Evolutionary conservation across 257 asterid species (phyloP).

Genomic region (Schizonepeta tenuifolia): DNA sequence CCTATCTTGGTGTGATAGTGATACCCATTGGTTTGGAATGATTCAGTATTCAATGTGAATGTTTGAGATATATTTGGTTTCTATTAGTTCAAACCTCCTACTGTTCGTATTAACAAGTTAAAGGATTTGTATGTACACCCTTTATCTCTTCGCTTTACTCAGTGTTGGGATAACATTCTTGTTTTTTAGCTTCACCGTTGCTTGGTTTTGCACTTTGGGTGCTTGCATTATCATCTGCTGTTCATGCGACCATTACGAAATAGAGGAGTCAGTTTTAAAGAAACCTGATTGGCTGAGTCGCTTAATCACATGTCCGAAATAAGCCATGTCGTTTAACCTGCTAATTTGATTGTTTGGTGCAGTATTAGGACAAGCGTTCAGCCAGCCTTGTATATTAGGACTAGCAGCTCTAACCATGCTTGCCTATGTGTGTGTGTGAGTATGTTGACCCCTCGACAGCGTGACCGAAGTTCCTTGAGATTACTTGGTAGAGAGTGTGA

Average conservation of each 20-base stretch:
- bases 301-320: background rate
- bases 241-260: background rate
- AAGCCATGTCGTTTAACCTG: background rate
- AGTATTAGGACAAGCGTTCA: too few relatives aligned
- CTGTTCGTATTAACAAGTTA: background rate
- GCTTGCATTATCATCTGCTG: background rate
- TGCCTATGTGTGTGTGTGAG: background rate
- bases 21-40: background rate
- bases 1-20: background rate
- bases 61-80: background rate
- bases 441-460: background rate
- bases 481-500: background rate
- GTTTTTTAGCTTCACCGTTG: background rate
- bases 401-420: background rate
- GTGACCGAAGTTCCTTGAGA: background rate
- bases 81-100: background rate
- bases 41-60: conserved; percentile 16
- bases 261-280: background rate
- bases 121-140: background rate
- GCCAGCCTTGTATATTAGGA: too few relatives aligned
- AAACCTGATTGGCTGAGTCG: background rate
- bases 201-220: background rate
- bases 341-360: background rate
- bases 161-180: background rate
- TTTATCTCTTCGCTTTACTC: background rate